phyloP scores from a whole-genome alignment of 106 monocot species.

The Triglochin maritima region DNA sequence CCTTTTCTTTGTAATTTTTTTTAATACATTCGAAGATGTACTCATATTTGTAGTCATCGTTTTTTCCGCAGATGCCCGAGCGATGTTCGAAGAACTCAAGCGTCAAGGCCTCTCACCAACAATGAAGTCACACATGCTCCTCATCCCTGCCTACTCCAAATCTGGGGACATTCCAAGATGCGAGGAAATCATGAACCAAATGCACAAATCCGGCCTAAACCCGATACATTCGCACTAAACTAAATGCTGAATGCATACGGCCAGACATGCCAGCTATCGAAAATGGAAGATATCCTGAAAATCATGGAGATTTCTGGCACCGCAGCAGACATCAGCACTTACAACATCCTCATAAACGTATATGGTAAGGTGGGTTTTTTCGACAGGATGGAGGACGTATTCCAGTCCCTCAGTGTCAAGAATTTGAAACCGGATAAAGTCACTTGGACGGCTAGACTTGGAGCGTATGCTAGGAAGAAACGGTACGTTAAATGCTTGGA shows the following conservation, averaged over 20 bases:
- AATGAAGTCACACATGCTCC: slow-evolving; percentile 97
- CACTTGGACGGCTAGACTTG: slow-evolving; percentile 76
- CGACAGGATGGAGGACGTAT: slow-evolving; percentile 61
- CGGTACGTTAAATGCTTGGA: slow-evolving; percentile 59
- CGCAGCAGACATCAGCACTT: slow-evolving; percentile 60
- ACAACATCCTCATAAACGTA: slow-evolving; percentile 71
- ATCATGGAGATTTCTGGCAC: slow-evolving; percentile 40
- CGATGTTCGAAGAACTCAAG: slow-evolving; percentile 70
- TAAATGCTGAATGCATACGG: slow-evolving; percentile 82
- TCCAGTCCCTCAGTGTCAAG: slow-evolving; percentile 19
- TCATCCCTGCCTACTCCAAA: slow-evolving; percentile 79
- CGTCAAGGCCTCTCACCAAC: slow-evolving; percentile 57
- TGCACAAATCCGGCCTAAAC: slow-evolving; percentile 73
- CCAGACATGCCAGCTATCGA: slow-evolving; percentile 38
- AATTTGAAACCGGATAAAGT: slow-evolving; percentile 56
- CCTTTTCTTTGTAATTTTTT: too few relatives aligned
- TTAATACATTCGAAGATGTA: too few relatives aligned
- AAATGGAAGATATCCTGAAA: slow-evolving; percentile 63
- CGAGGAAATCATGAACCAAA: slow-evolving; percentile 68
- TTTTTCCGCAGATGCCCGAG: slow-evolving; percentile 51
- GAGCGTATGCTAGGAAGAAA: slow-evolving; percentile 72
- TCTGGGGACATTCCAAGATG: slow-evolving; percentile 59
- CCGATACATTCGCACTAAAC: slow-evolving; percentile 71
- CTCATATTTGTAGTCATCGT: too few relatives aligned
- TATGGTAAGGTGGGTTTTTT: slow-evolving; percentile 72